A percentile compares a stretch with the other conserved stretches of the same genome.
These are phyloP conservation scores for Suillus fuscotomentosus DNA, from an alignment of 768 basidiomycete species.

Conservation along the genomic window DNA sequence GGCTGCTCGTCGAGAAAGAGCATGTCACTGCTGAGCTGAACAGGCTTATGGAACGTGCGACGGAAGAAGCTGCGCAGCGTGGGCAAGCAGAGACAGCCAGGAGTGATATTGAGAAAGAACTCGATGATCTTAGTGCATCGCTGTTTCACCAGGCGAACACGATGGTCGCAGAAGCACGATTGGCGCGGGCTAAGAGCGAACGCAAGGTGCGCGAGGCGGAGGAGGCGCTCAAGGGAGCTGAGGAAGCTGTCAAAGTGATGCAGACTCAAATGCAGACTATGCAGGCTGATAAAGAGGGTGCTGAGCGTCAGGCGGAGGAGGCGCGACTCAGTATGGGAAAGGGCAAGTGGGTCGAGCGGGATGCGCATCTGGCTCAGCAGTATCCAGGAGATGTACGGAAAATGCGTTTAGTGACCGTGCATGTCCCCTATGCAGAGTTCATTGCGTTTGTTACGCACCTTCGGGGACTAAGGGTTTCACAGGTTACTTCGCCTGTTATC, in stretches of 20 bases:
- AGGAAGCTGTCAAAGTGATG: constrained; percentile 82
- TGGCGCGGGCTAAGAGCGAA: constrained; percentile 62
- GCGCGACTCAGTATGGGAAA: constrained; percentile 58
- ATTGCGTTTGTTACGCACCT: constrained; percentile 74
- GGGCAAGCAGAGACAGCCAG: constrained; percentile 88
- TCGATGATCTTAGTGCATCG: constrained; percentile 89
- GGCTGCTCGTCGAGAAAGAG: constrained; percentile 86
- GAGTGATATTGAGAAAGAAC: constrained; percentile 83
- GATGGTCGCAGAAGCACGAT: constrained; percentile 96
- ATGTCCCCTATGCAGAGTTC: constrained; percentile 81
- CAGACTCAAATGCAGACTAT: constrained; percentile 82
- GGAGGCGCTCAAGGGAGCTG: constrained; percentile 74
- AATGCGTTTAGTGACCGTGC: constrained; percentile 58
- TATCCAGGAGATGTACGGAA: constrained; percentile 22
- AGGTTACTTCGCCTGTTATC: constrained; percentile 62
- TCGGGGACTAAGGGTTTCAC: constrained; percentile 61
- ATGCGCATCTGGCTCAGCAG: constrained; percentile 17
- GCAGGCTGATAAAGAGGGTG: constrained; percentile 61
- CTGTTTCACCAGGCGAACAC: constrained; percentile 92
- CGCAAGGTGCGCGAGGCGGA: constrained; percentile 77
- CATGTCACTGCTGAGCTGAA: constrained; percentile 92
- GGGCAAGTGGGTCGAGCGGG: constrained; percentile 63
- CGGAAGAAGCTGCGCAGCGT: constrained; percentile 88
- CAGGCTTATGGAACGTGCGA: constrained; percentile 91
- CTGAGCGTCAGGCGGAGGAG: constrained; percentile 51